Percentiles rank a stretch among this genome's conserved stretches.
phyloP scores from a whole-genome alignment of 2,329 filamentous ascomycete species.

The Trichoderma cornu-damae region DNA sequence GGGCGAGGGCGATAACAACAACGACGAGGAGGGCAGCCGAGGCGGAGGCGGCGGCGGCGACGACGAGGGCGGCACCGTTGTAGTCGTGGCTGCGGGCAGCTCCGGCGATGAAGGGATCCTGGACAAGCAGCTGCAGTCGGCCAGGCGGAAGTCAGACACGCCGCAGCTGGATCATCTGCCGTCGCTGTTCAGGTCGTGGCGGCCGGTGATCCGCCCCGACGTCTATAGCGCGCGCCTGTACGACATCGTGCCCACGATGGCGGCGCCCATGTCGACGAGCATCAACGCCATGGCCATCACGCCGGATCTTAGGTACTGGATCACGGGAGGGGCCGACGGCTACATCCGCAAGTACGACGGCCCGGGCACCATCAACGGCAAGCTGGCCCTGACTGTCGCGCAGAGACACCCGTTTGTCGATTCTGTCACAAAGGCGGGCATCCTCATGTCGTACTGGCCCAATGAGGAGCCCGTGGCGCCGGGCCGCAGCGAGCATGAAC shows the following conservation, averaged over 20 bases:
- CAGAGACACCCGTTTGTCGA: conserved; percentile 97
- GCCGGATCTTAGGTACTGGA: conserved; percentile 90
- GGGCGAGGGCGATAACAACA: conserved; percentile 46
- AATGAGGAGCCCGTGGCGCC: conserved; percentile 69
- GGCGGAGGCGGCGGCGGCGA: conserved; percentile 34
- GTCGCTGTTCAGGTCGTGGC: conserved; percentile 29
- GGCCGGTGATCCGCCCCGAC: conserved; percentile 66
- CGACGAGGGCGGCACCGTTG: conserved; percentile 34
- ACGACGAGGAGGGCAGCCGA: conserved; percentile 39
- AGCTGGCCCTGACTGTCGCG: conserved; percentile 86
- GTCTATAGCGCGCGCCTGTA: conserved; percentile 76
- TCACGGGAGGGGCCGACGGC: conserved; percentile 88
- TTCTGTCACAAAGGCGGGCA: conserved; percentile 90
- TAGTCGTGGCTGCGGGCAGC: conserved; percentile 11
- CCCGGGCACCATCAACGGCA: conserved; percentile 89
- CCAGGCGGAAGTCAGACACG: conserved; percentile 27
- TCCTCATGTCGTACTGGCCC: conserved; percentile 96
- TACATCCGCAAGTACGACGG: conserved; percentile 98
- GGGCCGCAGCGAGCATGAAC: conserved; percentile 48
- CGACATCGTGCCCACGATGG: conserved; percentile 95
- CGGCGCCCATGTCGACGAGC: conserved; percentile 89
- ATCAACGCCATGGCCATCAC: conserved; percentile 91
- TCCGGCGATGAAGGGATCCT: conserved; percentile 19
- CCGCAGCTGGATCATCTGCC: conserved; percentile 21
- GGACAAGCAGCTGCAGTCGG: conserved; percentile 17